Base-by-base conservation (phyloP, 1,139 yeast genomes). In the Scheffersomyces illinoinensis region DNA sequence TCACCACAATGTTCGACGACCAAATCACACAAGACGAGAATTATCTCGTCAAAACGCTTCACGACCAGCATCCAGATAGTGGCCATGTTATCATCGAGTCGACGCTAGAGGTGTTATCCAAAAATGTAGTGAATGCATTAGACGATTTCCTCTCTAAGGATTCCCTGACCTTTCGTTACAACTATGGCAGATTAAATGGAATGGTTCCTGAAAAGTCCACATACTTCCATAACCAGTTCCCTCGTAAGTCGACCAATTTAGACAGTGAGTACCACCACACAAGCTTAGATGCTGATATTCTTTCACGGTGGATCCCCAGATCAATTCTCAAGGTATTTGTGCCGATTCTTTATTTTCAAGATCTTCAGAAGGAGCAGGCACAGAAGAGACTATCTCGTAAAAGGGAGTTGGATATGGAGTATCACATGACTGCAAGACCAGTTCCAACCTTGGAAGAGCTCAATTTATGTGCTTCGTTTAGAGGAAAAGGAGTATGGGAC, bases 361-460 rank as follows among this genome's bases (percentile, higher is more conserved):
- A 68, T 14, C 56, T 67, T 8, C 60, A 63, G 54, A 52, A 58
- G 51, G 59, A 62, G 21, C 66, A 67, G 50, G 68, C 66, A 54
- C 64, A 48, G n/a, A 48, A 48, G 51, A 48, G 51, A 10, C 12
- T 33, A 17, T 19, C 51, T 19, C 21, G 24, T 20, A 48, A 48
- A 20, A 21, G 18, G 26, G 51, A 48, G 21, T 48, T 48, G 17
- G 51, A 48, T 20, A 48, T 48, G 24, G 51, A 48, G 19, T 48
- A 48, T 7, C 51, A 48, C 26, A 48, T 75, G n/a, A 66, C 67
- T 1, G 78, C 78, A 1, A 71, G 70, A 46, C 68, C 67, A 7
- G 77, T 75, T 48, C 81, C 81, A 1, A 77, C 81, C 0, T 56
- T 64, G 5, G 62, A 64, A 50, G 81, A 77, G 61, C 69, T 74